Evolutionary conservation across 164 flowering plant genomes (phyloP).

Genomic region (Tinospora cordifolia): DNA sequence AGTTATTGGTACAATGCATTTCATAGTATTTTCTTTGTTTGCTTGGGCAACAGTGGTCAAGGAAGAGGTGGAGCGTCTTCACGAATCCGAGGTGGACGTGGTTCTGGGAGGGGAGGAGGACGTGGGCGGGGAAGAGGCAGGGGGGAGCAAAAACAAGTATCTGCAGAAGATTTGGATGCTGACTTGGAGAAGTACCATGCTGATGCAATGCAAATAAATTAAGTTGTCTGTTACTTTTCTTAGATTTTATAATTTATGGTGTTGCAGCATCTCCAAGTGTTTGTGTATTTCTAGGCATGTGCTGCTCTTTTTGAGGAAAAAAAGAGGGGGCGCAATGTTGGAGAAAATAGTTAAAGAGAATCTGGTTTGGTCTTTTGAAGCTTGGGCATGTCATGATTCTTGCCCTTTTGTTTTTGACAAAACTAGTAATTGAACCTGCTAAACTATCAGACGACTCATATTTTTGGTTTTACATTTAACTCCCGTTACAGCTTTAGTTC

Average conservation of each 20-base stretch:
- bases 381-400: background rate
- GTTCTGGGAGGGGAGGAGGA: constrained; percentile 42
- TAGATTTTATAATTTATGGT: background rate
- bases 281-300: constrained; percentile 11
- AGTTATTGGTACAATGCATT: background rate
- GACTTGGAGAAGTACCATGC: constrained; percentile 65
- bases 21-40: background rate
- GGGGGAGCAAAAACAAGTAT: constrained; percentile 40
- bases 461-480: background rate
- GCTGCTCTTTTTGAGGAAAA: background rate
- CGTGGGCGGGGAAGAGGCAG: constrained; percentile 29
- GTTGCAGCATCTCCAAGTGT: constrained; percentile 9
- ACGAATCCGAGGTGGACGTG: constrained; percentile 42
- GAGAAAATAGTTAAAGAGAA: background rate
- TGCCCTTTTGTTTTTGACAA: background rate
- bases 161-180: constrained; percentile 60
- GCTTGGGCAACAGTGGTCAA: constrained; percentile 40
- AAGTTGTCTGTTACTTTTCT: constrained; percentile 10
- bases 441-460: background rate
- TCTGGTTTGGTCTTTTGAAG: constrained; percentile 5
- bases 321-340: background rate
- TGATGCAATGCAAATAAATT: constrained; percentile 58
- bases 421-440: background rate
- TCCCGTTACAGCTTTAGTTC: background rate
- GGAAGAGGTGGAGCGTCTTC: constrained; percentile 47